Evolutionary conservation across 352 stramenopile genomes (phyloP).

Genomic region (Pythium vanterpoolii): DNA sequence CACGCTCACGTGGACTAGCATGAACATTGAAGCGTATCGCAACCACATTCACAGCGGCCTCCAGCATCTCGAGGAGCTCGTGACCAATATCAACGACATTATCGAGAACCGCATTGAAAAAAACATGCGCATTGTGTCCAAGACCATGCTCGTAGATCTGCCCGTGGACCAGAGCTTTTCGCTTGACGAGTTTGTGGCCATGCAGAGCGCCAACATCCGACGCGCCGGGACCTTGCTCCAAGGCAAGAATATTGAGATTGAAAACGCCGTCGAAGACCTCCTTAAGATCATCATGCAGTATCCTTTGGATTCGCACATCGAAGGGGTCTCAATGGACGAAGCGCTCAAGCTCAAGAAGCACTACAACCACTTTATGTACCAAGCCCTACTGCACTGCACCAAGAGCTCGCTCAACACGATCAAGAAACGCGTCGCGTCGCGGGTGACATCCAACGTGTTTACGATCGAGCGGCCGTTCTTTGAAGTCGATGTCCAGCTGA

Average conservation of each 20-base stretch:
- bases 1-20: slow-evolving; percentile 98
- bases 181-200: slow-evolving; percentile 97
- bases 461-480: slow-evolving; percentile 96
- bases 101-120: slow-evolving; percentile 99
- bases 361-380: slow-evolving; percentile 99
- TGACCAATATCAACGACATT: slow-evolving; percentile 99
- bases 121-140: slow-evolving; percentile 98
- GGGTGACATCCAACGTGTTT: slow-evolving; percentile 84
- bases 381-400: slow-evolving; percentile 95
- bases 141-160: slow-evolving; percentile 96
- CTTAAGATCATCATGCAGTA: slow-evolving; percentile 96
- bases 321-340: slow-evolving; percentile 92
- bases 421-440: slow-evolving; percentile 96
- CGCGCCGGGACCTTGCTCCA: slow-evolving; percentile 91
- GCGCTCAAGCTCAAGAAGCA: slow-evolving; percentile 96
- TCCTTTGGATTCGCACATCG: slow-evolving; percentile 94
- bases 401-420: slow-evolving; percentile 98
- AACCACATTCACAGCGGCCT: slow-evolving; percentile 91
- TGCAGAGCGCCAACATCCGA: slow-evolving; percentile 95
- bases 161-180: slow-evolving; percentile 96
- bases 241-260: slow-evolving; percentile 98
- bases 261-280: slow-evolving; percentile 97
- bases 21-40: slow-evolving; percentile 99
- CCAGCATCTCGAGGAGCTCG: slow-evolving; percentile 95
- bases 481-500: slow-evolving; percentile 97